These are phyloP conservation scores for Umbilicus rupestris DNA, from an alignment of 164 flowering plant species.

Conservation along the genomic window DNA sequence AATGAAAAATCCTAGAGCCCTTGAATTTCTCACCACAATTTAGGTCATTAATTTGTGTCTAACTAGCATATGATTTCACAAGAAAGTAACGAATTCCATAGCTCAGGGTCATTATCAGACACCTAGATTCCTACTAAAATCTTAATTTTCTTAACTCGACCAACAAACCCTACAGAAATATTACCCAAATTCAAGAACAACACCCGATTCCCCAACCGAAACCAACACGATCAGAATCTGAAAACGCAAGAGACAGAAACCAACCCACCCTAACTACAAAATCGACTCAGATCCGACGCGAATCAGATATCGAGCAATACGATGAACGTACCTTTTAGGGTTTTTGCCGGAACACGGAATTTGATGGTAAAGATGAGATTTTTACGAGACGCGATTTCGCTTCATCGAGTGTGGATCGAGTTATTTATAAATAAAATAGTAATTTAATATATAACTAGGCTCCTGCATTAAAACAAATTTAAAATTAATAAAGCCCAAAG, in stretches of 20 bases:
- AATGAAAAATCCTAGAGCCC: background rate
- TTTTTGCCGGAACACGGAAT: background rate
- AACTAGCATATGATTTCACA: too few species aligned
- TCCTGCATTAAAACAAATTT: too few species aligned
- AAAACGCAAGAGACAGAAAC: background rate
- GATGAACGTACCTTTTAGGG: conserved; percentile 11
- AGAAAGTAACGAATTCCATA: too few species aligned
- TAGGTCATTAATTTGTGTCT: too few species aligned
- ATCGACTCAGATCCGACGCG: background rate
- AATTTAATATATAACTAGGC: too few species aligned
- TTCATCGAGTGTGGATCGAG: background rate
- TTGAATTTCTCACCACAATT: too few species aligned
- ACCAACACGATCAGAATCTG: too few species aligned
- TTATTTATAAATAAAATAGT: too few species aligned
- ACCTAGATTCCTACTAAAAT: background rate
- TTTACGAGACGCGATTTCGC: background rate
- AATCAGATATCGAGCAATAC: background rate
- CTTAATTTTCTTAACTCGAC: background rate
- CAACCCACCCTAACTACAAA: background rate
- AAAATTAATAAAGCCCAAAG: too few species aligned
- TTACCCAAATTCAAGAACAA: background rate
- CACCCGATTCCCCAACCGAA: background rate
- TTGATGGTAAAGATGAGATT: conserved; percentile 1
- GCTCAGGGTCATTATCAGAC: too few species aligned
- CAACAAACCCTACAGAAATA: background rate